Percentiles rank a stretch among this genome's conserved stretches.
These are phyloP conservation scores for Trametopsis cervina DNA, from an alignment of 768 basidiomycete genomes.

Conservation along the genomic window DNA sequence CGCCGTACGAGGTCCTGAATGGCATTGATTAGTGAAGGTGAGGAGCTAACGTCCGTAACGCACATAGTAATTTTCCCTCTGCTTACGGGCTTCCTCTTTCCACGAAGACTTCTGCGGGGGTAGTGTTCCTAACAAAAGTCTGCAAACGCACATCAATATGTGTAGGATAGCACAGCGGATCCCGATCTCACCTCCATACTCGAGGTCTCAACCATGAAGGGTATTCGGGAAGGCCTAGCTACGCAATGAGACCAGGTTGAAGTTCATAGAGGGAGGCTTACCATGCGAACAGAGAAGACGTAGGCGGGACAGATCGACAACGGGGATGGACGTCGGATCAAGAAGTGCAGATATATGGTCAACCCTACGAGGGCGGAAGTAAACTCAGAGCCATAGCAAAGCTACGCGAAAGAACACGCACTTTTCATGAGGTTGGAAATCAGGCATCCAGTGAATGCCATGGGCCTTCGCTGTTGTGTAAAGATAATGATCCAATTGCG, in stretches of 20 bases:
- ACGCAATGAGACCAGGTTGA: background rate
- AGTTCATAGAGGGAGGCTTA: conserved; percentile 26
- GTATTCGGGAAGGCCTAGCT: conserved; percentile 62
- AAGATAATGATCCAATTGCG: conserved; percentile 50
- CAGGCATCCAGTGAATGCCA: conserved; percentile 55
- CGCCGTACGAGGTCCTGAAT: conserved; percentile 62
- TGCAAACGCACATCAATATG: conserved; percentile 20
- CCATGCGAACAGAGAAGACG: conserved; percentile 56
- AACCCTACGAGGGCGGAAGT: conserved; percentile 31
- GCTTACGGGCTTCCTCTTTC: conserved; percentile 49
- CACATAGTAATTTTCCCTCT: conserved; percentile 71
- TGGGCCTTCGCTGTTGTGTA: conserved; percentile 44
- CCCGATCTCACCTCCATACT: conserved; percentile 57
- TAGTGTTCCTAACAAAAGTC: conserved; percentile 58
- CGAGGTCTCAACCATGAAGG: conserved; percentile 72
- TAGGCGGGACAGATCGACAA: conserved; percentile 50
- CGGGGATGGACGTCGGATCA: conserved; percentile 38
- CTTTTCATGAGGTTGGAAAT: conserved; percentile 56
- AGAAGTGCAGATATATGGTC: conserved; percentile 54
- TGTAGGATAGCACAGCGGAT: background rate
- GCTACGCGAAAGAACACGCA: conserved; percentile 24
- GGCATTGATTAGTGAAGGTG: conserved; percentile 13
- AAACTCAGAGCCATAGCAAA: conserved; percentile 1
- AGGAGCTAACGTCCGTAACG: conserved; percentile 18
- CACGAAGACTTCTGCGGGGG: conserved; percentile 51